Percentiles rank a stretch among this genome's conserved stretches.
These are phyloP conservation scores for Penicillium hesseltinei DNA, from an alignment of 2,329 filamentous ascomycete species.

Conservation along the genomic window DNA sequence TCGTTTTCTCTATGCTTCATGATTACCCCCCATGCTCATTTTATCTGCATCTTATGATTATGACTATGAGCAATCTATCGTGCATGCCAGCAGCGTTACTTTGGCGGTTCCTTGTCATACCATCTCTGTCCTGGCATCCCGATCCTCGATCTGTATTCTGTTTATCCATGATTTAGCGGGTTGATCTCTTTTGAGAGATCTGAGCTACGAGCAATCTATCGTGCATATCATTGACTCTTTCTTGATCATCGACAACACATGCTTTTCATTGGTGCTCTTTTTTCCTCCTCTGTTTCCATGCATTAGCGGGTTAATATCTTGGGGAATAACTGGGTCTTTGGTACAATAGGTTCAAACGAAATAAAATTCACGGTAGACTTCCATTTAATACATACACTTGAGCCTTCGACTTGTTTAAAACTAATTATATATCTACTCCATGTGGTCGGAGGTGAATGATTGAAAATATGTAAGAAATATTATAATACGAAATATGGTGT, in stretches of 20 bases:
- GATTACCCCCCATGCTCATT: not conserved
- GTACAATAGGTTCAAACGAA: not conserved
- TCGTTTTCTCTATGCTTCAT: constrained; percentile 1
- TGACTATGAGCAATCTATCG: constrained; percentile 4
- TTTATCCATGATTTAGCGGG: constrained; percentile 3
- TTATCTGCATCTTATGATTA: constrained; percentile 15
- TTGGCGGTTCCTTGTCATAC: not conserved
- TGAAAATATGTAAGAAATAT: not conserved
- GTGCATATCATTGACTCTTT: not conserved
- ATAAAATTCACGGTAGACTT: not conserved
- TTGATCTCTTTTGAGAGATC: not conserved
- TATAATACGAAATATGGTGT: not conserved
- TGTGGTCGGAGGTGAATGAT: not conserved
- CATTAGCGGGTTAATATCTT: constrained; percentile 3
- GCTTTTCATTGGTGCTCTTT: not conserved
- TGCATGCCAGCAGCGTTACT: not conserved
- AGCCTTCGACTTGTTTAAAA: not conserved
- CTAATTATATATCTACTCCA: not conserved
- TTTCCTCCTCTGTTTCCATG: not conserved
- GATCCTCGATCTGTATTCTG: not conserved
- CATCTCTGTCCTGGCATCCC: not conserved
- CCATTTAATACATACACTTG: not conserved
- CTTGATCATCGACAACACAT: not conserved
- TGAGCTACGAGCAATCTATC: not conserved
- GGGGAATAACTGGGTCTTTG: not conserved